Percentiles rank a stretch among this genome's conserved stretches.
phyloP scores from a whole-genome alignment of 2,329 filamentous ascomycete species.

The Lizonia empirigonia region DNA sequence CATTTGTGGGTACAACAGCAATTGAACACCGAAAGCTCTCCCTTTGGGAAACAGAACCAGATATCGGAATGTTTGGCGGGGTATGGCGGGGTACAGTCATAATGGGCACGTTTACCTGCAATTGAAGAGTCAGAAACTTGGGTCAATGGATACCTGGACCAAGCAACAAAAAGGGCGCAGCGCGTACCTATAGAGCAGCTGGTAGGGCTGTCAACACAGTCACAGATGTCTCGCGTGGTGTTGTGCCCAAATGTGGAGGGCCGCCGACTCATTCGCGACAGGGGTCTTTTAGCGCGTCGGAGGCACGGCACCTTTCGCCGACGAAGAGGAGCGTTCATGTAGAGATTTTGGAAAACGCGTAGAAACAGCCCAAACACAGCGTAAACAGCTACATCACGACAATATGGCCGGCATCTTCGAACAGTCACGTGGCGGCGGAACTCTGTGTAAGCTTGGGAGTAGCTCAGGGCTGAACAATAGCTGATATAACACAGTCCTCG shows the following conservation, averaged over 20 bases:
- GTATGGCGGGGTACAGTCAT: slow-evolving; percentile 39
- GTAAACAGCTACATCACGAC: slow-evolving; percentile 37
- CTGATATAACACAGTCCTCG: slow-evolving; percentile 68
- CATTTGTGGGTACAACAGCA: slow-evolving; percentile 10
- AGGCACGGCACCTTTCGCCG: slow-evolving; percentile 32
- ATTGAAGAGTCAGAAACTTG: slow-evolving; percentile 29
- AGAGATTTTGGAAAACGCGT: slow-evolving; percentile 38
- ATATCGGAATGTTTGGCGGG: slow-evolving; percentile 35
- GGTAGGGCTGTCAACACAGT: slow-evolving; percentile 21
- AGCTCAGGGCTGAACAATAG: neutral
- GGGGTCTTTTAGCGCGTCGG: slow-evolving; percentile 29
- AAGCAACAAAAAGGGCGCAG: slow-evolving; percentile 5
- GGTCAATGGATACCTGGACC: neutral
- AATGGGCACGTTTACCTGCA: slow-evolving; percentile 25
- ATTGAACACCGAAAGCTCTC: slow-evolving; percentile 14
- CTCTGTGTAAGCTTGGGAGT: slow-evolving; percentile 69
- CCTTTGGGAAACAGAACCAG: slow-evolving; percentile 16
- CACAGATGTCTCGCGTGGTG: slow-evolving; percentile 31
- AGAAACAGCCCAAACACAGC: slow-evolving; percentile 37
- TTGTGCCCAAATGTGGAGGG: slow-evolving; percentile 34
- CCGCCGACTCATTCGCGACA: slow-evolving; percentile 33
- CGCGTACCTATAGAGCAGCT: slow-evolving; percentile 15
- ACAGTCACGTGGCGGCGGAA: slow-evolving; percentile 88
- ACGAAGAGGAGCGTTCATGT: slow-evolving; percentile 23
- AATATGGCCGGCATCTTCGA: slow-evolving; percentile 95